Base-by-base conservation (phyloP, 176 grass and related monocot genomes). In the Oryza punctata region DNA sequence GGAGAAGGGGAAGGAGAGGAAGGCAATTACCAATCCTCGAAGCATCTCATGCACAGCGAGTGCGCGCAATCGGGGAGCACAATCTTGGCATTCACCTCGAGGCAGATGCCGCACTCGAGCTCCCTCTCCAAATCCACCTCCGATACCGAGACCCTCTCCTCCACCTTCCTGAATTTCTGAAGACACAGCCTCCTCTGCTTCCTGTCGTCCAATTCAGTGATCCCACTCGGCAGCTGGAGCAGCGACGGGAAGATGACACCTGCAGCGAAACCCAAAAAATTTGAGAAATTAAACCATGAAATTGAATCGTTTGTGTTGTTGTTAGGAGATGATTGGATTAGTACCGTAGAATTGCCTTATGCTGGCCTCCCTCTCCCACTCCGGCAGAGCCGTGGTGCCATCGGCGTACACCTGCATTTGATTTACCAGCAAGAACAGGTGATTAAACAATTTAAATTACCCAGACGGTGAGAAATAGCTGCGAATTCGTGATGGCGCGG, bases 311-410 rank as follows among this genome's bases (percentile, higher is more conserved):
- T 32, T 49, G 67, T 49, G 44, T 46, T 64, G 49, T 8, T 24
- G 18, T 16, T 10, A 49, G 10, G 26, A 30, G 11, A 19, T 1
- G 10, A 26, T 10, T 19, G 1, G 16, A 27, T 8, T n/a, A 30
- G 28, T 90, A 92, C 90, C 84, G 43, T 92, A 89, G 71, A 92
- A 92, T 28, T 92, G 52, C 66, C 84, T 84, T 77, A 92, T 80
- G 80, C 80, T 92, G 32, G 90, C 90, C 57, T 86, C 79, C 80
- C 87, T 86, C 76, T 92, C 90, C 67, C 65, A 87, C 25, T 82
- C 81, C 16, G 87, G 84, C 50, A 87, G 52, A 26, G 83, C 81
- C 64, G 70, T 52, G 6, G 66, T 81, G 25, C 23, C 80, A 65
- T 84, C 90, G 15, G 70, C 44, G 76, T 84, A 92, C 23, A 92